Percentiles rank a stretch among this genome's conserved stretches.
Evolutionary conservation across 75 land plant species (phyloP).

Genomic region (Azolla pinnata): DNA sequence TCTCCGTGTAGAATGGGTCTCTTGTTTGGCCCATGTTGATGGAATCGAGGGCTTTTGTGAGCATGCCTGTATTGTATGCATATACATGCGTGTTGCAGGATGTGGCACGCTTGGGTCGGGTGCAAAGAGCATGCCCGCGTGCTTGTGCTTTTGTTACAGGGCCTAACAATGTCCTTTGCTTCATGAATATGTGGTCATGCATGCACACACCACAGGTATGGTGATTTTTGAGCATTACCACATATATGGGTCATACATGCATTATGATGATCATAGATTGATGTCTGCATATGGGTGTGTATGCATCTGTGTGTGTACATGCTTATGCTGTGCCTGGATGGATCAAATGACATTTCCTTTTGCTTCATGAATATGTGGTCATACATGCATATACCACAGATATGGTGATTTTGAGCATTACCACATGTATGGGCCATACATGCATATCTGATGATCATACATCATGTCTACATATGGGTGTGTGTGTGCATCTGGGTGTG

Average conservation of each 20-base stretch:
- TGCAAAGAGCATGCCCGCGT: no score
- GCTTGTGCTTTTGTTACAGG: no score
- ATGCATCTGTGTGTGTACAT: constrained; percentile 1
- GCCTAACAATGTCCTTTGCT: constrained; percentile 49
- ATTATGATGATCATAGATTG: not conserved
- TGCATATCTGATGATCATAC: not conserved
- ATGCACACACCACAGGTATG: constrained; percentile 61
- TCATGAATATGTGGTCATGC: no score
- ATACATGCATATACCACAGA: constrained; percentile 67
- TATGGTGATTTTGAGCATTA: constrained; percentile 41
- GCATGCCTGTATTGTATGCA: no score
- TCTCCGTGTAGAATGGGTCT: no score
- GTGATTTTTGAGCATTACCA: constrained; percentile 37
- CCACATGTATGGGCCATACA: not conserved
- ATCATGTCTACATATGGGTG: constrained; percentile 4
- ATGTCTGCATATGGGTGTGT: constrained; percentile 9
- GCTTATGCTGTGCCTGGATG: constrained; percentile 28
- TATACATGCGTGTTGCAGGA: no score
- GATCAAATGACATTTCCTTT: constrained; percentile 66
- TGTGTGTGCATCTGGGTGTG: not conserved
- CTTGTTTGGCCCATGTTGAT: no score
- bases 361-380: constrained; percentile 29
- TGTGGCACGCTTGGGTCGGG: no score
- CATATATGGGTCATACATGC: not conserved
- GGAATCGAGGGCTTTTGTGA: no score